A percentile compares a stretch with the other conserved stretches of the same genome.
Evolutionary conservation across 1,284 basidiomycete genomes (phyloP).

Genomic region (Blastosporella zonata): DNA sequence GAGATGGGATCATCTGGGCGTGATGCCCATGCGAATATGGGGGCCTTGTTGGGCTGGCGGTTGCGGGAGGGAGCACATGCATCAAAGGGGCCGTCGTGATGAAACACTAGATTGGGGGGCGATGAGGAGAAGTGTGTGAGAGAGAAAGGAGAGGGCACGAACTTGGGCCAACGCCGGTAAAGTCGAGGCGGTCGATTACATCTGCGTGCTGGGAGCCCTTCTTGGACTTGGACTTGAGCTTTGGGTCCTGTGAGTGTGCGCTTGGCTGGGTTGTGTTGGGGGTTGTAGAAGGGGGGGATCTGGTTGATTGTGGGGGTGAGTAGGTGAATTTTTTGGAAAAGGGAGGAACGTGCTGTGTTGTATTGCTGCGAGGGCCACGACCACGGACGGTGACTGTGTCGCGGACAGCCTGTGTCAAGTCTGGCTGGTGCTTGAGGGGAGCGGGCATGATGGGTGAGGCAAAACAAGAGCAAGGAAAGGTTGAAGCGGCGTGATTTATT

Average conservation of each 20-base stretch:
- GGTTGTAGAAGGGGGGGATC: conserved; percentile 21
- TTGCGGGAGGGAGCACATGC: conserved; percentile 86
- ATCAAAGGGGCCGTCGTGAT: conserved; percentile 86
- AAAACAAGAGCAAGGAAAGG: not conserved
- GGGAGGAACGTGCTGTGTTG: conserved; percentile 27
- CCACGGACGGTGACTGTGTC: conserved; percentile 60
- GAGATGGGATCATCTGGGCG: conserved; percentile 40
- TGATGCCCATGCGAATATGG: conserved; percentile 74
- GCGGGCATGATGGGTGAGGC: conserved; percentile 23
- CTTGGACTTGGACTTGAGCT: conserved; percentile 51
- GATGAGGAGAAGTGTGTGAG: conserved; percentile 18
- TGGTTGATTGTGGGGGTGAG: conserved; percentile 8
- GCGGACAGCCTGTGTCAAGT: conserved; percentile 60
- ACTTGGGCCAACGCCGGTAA: conserved; percentile 69
- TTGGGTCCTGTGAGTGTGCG: conserved; percentile 70
- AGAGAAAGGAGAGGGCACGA: conserved; percentile 29
- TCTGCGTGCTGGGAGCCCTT: conserved; percentile 65
- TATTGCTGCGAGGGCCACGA: conserved; percentile 36
- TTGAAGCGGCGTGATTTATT: not conserved
- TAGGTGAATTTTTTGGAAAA: conserved; percentile 15
- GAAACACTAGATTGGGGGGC: conserved; percentile 58
- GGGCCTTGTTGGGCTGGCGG: conserved; percentile 71
- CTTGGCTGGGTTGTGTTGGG: conserved; percentile 42
- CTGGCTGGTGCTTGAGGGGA: conserved; percentile 25
- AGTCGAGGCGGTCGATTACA: conserved; percentile 49